Percentiles rank a stretch among this genome's conserved stretches.
phyloP scores from a whole-genome alignment of 2,329 filamentous ascomycete species.

The Hypocrella siamensis region DNA sequence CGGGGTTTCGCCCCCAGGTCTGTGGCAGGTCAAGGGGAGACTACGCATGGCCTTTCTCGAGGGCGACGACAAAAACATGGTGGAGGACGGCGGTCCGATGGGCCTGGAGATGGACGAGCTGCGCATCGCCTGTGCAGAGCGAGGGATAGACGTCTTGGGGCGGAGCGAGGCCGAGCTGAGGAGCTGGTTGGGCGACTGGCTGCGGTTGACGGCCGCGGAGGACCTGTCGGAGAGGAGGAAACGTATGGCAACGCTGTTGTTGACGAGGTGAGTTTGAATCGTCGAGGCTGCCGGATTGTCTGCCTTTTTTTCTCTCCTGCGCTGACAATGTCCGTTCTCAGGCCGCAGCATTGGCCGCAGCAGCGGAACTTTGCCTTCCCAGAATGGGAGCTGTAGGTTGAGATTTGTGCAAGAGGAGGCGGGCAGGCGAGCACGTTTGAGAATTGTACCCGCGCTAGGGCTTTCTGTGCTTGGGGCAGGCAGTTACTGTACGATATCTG shows the following conservation, averaged over 20 bases:
- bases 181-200: constrained; percentile 28
- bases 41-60: constrained; percentile 46
- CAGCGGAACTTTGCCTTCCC: constrained; percentile 24
- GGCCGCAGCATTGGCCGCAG: constrained; percentile 24
- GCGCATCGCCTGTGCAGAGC: constrained; percentile 52
- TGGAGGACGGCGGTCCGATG: constrained; percentile 39
- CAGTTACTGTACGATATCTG: too few species aligned
- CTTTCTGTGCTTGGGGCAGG: too few species aligned
- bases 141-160: constrained; percentile 43
- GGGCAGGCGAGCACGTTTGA: not conserved
- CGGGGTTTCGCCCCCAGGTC: constrained; percentile 26
- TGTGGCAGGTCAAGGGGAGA: constrained; percentile 38
- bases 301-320: not conserved
- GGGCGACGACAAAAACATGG: constrained; percentile 55
- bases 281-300: not conserved
- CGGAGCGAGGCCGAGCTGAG: constrained; percentile 42
- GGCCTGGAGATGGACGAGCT: constrained; percentile 49
- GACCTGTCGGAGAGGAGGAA: constrained; percentile 20
- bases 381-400: constrained; percentile 20
- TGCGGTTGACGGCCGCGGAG: constrained; percentile 25
- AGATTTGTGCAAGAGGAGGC: not conserved
- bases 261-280: constrained; percentile 22
- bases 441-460: not conserved
- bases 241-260: constrained; percentile 22
- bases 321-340: constrained; percentile 5